phyloP scores from a whole-genome alignment of 1,284 basidiomycete genomes.

The Leccinum subspadiceum region DNA sequence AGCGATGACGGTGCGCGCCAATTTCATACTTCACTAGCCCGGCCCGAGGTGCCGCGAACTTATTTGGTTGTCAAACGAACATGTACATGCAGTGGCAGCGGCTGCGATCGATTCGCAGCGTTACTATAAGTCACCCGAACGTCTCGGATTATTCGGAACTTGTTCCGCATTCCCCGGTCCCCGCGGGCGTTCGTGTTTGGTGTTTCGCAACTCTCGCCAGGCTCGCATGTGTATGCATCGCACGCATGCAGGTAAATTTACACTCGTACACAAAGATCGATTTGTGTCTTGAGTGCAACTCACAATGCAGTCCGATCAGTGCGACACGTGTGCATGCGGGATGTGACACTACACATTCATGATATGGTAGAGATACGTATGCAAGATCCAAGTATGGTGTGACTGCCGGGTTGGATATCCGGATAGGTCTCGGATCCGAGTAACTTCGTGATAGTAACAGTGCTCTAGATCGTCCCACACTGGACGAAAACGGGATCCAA shows the following conservation, averaged over 20 bases:
- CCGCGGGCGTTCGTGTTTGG: no score
- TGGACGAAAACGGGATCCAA: no score
- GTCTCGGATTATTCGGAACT: no score
- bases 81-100: no score
- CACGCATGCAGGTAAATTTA: not conserved
- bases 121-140: no score
- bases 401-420: not conserved
- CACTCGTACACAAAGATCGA: not conserved
- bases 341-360: not conserved
- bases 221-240: not conserved
- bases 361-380: not conserved
- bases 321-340: not conserved
- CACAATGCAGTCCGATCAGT: not conserved
- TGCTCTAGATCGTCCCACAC: no score
- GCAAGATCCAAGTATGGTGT: not conserved
- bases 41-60: not conserved
- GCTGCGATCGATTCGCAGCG: no score
- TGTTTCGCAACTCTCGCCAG: not conserved
- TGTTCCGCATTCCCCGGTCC: no score
- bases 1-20: not conserved
- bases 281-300: not conserved
- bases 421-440: not conserved
- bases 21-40: not conserved
- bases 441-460: not conserved
- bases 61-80: no score